phyloP scores from a whole-genome alignment of 139 green algal genomes.

The Closterium sp. region DNA sequence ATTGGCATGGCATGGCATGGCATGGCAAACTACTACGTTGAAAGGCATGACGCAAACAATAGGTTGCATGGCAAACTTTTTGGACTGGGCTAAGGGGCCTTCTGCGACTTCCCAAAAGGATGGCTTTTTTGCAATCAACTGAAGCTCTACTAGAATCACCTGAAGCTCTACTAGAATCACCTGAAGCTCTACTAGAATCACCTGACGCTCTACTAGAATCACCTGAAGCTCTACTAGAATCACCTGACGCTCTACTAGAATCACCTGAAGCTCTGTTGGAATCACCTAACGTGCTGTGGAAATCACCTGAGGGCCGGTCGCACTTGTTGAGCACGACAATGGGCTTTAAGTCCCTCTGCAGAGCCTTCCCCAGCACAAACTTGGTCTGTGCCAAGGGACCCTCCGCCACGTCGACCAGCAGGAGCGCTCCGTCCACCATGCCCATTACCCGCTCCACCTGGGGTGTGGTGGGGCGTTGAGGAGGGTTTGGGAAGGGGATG shows the following conservation, averaged over 20 bases:
- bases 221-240: too few relatives aligned
- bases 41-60: neutral
- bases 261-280: neutral
- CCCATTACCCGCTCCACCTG: slow-evolving; percentile 80
- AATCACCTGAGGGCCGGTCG: slow-evolving; percentile 47
- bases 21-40: neutral
- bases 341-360: slow-evolving; percentile 65
- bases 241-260: too few relatives aligned
- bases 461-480: neutral
- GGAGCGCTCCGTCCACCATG: slow-evolving; percentile 84
- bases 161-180: too few relatives aligned
- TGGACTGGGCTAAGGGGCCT: too few relatives aligned
- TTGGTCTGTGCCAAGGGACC: slow-evolving; percentile 84
- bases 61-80: too few relatives aligned
- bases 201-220: too few relatives aligned
- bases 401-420: slow-evolving; percentile 85
- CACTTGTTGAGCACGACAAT: slow-evolving; percentile 89
- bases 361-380: slow-evolving; percentile 85
- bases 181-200: too few relatives aligned
- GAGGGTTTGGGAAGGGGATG: too few relatives aligned
- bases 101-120: too few relatives aligned
- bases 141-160: neutral
- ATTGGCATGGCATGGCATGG: neutral
- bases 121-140: neutral
- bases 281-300: neutral